Conservation (phyloP, 1,284 basidiomycete species). For the Termitomyces sp. region DNA sequence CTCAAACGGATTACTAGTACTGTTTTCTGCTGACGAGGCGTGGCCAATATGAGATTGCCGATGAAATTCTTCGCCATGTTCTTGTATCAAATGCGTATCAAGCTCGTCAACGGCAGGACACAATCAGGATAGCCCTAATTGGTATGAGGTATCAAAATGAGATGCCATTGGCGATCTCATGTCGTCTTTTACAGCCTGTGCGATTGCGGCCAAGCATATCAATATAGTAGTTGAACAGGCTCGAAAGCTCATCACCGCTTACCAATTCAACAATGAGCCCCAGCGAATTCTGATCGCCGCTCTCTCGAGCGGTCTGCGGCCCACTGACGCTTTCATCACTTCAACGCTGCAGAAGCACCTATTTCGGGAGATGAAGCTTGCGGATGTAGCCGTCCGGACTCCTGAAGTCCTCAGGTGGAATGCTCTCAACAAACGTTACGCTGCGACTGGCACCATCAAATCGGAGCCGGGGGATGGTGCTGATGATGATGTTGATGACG, state of each 20-base stretch:
- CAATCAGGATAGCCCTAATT: slow-evolving; percentile 67
- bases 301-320: slow-evolving; percentile 61
- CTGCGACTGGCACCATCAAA: slow-evolving; percentile 25
- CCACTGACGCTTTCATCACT: slow-evolving; percentile 71
- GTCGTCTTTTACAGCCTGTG: slow-evolving; percentile 51
- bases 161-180: background rate
- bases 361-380: slow-evolving; percentile 69
- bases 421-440: slow-evolving; percentile 47
- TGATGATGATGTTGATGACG: slow-evolving; percentile 24
- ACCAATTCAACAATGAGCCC: slow-evolving; percentile 82
- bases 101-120: slow-evolving; percentile 57
- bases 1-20: slow-evolving; percentile 51
- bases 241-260: slow-evolving; percentile 64
- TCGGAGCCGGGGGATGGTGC: slow-evolving; percentile 23
- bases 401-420: slow-evolving; percentile 60
- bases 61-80: slow-evolving; percentile 79
- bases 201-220: slow-evolving; percentile 53
- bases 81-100: slow-evolving; percentile 76
- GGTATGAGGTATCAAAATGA: slow-evolving; percentile 33
- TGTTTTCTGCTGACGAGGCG: slow-evolving; percentile 73
- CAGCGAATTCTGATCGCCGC: slow-evolving; percentile 68
- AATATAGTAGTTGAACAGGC: slow-evolving; percentile 62
- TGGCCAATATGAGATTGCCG: slow-evolving; percentile 62
- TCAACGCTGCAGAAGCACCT: slow-evolving; percentile 78
- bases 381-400: slow-evolving; percentile 56